Evolutionary conservation across 192 early-diverging fungal species (phyloP).

Genomic region (Rhizophlyctis rosea): DNA sequence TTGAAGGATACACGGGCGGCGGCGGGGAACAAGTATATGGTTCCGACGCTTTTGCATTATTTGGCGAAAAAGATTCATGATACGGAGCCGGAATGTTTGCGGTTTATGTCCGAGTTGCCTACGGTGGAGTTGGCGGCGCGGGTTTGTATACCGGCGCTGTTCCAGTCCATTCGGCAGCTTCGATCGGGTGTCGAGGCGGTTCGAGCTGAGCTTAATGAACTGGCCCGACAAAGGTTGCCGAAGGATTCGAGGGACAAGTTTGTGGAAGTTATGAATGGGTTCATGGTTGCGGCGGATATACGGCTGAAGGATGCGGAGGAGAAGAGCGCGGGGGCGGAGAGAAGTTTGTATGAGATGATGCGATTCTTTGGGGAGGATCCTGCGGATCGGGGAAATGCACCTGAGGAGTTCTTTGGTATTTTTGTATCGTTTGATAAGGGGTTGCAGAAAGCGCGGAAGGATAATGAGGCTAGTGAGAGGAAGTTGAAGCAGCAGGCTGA

Average conservation of each 20-base stretch:
- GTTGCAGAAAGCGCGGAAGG: slow-evolving; percentile 10
- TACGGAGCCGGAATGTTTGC: slow-evolving; percentile 30
- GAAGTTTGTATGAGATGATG: slow-evolving; percentile 32
- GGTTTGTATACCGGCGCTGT: slow-evolving; percentile 30
- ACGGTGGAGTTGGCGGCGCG: slow-evolving; percentile 38
- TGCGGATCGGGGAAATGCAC: slow-evolving; percentile 20
- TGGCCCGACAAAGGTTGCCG: too few species aligned
- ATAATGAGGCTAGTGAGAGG: slow-evolving; percentile 13
- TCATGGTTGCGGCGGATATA: slow-evolving; percentile 23
- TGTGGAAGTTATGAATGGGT: too few species aligned
- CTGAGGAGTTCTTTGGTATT: slow-evolving; percentile 61
- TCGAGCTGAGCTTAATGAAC: slow-evolving; percentile 25
- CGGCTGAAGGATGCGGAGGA: slow-evolving; percentile 27
- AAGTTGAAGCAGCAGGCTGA: slow-evolving; percentile 10
- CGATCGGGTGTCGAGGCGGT: slow-evolving; percentile 27
- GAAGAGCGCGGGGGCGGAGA: slow-evolving; percentile 28
- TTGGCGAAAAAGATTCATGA: slow-evolving; percentile 36
- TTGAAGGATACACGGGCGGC: slow-evolving; percentile 44
- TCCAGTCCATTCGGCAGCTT: slow-evolving; percentile 27
- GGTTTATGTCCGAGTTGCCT: slow-evolving; percentile 43
- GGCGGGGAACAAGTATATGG: slow-evolving; percentile 4
- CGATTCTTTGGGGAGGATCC: slow-evolving; percentile 46
- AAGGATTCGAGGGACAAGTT: too few species aligned
- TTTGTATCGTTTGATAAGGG: slow-evolving; percentile 67
- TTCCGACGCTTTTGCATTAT: slow-evolving; percentile 51